Evolutionary conservation across 1,139 yeast species (phyloP).

Genomic region (Hanseniaspora sp.): DNA sequence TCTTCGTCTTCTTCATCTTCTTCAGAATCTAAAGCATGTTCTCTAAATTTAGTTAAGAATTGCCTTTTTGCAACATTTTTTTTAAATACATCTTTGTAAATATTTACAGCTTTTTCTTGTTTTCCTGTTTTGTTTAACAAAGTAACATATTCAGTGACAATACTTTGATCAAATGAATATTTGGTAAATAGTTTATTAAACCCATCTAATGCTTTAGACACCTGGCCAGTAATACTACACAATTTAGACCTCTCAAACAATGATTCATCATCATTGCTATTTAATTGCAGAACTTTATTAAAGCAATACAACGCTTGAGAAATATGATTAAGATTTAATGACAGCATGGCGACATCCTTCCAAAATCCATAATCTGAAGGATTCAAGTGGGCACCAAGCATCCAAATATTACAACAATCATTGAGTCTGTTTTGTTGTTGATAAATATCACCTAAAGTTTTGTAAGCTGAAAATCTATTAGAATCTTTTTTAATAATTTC

Average conservation of each 20-base stretch:
- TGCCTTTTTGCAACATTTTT: constrained; percentile 35
- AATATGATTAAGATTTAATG: constrained; percentile 57
- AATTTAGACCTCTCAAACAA: constrained; percentile 53
- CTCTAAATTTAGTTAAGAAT: constrained; percentile 26
- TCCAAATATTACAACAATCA: constrained; percentile 72
- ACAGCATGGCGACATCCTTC: constrained; percentile 71
- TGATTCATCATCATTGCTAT: constrained; percentile 43
- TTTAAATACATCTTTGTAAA: constrained; percentile 58
- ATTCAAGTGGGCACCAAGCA: constrained; percentile 72
- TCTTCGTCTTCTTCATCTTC: constrained; percentile 23
- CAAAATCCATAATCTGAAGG: constrained; percentile 72
- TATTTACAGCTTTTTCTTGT: constrained; percentile 65
- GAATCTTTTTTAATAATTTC: constrained; percentile 73
- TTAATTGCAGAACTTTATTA: constrained; percentile 56
- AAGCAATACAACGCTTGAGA: constrained; percentile 81
- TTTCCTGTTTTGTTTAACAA: constrained; percentile 67
- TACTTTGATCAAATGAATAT: constrained; percentile 51
- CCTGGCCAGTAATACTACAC: constrained; percentile 53
- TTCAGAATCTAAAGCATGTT: constrained; percentile 28
- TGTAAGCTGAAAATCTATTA: constrained; percentile 70
- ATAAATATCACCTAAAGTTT: constrained; percentile 74
- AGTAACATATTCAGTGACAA: constrained; percentile 64
- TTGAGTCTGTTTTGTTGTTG: constrained; percentile 53
- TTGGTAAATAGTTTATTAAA: constrained; percentile 50
- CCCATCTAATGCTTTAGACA: constrained; percentile 64